Conservation (phyloP, 2,329 filamentous ascomycete genomes). For the Penicillium sclerotigenum region DNA sequence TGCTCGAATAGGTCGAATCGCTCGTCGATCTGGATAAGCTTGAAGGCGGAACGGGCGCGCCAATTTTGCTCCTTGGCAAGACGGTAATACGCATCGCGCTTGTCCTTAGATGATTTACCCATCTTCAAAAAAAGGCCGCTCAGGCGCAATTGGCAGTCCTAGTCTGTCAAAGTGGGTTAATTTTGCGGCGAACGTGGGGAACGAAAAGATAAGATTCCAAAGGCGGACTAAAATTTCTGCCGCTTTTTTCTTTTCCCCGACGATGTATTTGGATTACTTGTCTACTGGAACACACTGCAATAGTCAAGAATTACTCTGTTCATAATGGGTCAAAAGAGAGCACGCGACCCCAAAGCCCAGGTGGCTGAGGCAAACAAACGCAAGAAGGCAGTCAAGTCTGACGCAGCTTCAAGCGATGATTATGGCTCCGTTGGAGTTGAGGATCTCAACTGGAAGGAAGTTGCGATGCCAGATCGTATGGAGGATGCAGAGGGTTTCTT, state of each 20-base stretch:
- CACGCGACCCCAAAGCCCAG: conserved; percentile 31
- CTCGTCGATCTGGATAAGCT: conserved; percentile 91
- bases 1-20: conserved; percentile 89
- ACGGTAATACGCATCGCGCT: conserved; percentile 95
- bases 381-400: conserved; percentile 28
- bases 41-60: conserved; percentile 94
- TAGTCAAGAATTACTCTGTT: neutral
- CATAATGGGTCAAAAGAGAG: conserved; percentile 39
- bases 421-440: conserved; percentile 43
- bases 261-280: conserved; percentile 9
- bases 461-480: conserved; percentile 69
- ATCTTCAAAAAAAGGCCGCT: conserved; percentile 46
- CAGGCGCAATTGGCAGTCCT: conserved; percentile 1
- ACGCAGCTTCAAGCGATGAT: conserved; percentile 15
- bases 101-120: conserved; percentile 98
- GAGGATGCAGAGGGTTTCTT: conserved; percentile 93
- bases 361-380: conserved; percentile 35
- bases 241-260: conserved; percentile 34
- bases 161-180: conserved; percentile 13
- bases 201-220: conserved; percentile 34
- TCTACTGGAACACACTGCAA: neutral
- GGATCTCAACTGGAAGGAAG: conserved; percentile 60
- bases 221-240: conserved; percentile 33
- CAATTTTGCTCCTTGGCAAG: conserved; percentile 98
- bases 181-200: conserved; percentile 29